These are phyloP conservation scores for Paxillus ammoniavirescens DNA, from an alignment of 768 basidiomycete genomes.

Conservation along the genomic window DNA sequence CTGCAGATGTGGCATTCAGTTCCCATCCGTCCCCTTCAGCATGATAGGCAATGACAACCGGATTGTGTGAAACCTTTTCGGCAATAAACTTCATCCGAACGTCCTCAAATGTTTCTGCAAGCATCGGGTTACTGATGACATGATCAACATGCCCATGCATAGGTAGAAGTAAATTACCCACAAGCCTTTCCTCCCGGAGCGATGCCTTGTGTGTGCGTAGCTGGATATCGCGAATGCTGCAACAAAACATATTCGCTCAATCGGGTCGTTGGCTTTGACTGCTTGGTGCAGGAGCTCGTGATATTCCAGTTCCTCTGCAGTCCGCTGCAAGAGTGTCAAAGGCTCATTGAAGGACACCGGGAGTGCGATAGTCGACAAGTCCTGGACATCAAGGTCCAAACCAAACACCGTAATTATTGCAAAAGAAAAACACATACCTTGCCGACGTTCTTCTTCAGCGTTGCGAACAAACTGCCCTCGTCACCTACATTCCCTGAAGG, in stretches of 20 bases:
- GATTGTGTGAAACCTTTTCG: constrained; percentile 86
- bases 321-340: constrained; percentile 74
- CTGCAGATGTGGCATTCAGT: constrained; percentile 70
- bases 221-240: constrained; percentile 85
- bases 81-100: constrained; percentile 77
- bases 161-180: constrained; percentile 38
- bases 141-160: constrained; percentile 6
- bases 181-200: constrained; percentile 88
- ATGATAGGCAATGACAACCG: constrained; percentile 82
- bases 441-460: constrained; percentile 86
- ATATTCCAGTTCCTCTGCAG: constrained; percentile 85
- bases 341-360: constrained; percentile 94
- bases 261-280: constrained; percentile 50
- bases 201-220: constrained; percentile 77
- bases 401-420: not conserved
- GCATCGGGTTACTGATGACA: constrained; percentile 74
- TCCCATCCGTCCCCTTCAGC: constrained; percentile 81
- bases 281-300: constrained; percentile 67
- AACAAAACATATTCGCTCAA: constrained; percentile 70
- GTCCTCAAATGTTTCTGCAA: constrained; percentile 88
- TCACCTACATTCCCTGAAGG: constrained; percentile 64
- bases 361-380: constrained; percentile 76
- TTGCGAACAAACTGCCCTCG: constrained; percentile 78
- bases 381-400: constrained; percentile 40
- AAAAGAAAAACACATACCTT: constrained; percentile 48